Conservation (phyloP, 148 eudicot genomes). For the Tetragonia tetragonoides region DNA sequence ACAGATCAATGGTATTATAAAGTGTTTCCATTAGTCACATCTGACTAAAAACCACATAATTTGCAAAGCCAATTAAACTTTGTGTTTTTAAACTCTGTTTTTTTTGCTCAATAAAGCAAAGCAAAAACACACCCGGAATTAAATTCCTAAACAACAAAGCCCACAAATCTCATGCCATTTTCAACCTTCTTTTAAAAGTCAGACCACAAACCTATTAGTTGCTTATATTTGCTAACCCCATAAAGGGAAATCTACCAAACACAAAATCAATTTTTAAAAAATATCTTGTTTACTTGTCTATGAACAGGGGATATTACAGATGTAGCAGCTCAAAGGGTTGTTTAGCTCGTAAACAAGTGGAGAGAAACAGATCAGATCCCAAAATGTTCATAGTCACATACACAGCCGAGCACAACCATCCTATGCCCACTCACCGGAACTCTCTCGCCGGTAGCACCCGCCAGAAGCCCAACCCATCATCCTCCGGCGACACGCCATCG, state of each 20-base stretch:
- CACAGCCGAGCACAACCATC: conserved; percentile 86
- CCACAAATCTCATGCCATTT: conserved; percentile 20
- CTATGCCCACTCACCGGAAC: conserved; percentile 78
- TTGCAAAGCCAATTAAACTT: conserved; percentile 5
- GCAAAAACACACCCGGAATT: not conserved
- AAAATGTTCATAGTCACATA: conserved; percentile 81
- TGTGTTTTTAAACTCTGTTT: conserved; percentile 5
- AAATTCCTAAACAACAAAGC: conserved; percentile 6
- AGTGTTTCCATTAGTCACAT: not conserved
- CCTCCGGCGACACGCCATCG: conserved; percentile 21
- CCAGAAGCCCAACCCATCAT: conserved; percentile 38
- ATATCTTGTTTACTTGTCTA: not conserved
- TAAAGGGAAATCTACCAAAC: conserved; percentile 29
- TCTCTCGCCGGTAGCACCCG: conserved; percentile 86
- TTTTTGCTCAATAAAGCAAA: conserved; percentile 18
- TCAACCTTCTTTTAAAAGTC: conserved; percentile 20
- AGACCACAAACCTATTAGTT: conserved; percentile 2
- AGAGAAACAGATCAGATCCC: conserved; percentile 77
- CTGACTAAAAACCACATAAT: conserved; percentile 3
- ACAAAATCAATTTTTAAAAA: not conserved
- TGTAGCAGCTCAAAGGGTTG: conserved; percentile 83
- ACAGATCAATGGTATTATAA: not conserved
- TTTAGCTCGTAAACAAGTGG: conserved; percentile 85
- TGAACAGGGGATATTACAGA: conserved; percentile 81
- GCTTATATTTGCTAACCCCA: conserved; percentile 19